phyloP scores from a whole-genome alignment of 805 yeast genomes.

The Metschnikowia arizonensis region DNA sequence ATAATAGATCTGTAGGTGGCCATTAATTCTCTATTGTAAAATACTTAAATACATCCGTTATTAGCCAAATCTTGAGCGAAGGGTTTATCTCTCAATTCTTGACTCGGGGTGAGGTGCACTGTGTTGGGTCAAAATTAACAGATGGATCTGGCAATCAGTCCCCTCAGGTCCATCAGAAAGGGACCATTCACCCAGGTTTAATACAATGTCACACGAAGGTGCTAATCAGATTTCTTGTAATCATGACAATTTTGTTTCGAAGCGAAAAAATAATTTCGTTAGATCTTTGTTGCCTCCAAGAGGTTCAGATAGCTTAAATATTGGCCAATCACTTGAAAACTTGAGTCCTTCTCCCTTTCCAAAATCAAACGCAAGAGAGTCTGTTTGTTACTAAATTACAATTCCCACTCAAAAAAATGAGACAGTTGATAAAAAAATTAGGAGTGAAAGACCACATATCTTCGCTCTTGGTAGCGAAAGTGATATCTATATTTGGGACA shows the following conservation, averaged over 20 bases:
- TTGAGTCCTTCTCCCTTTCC: no score
- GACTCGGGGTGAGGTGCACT: slow-evolving; percentile 53
- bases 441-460: slow-evolving; percentile 65
- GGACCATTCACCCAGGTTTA: background rate
- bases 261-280: background rate
- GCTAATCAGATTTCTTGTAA: background rate
- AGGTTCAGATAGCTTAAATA: no score
- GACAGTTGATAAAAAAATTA: no score
- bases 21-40: slow-evolving; percentile 34
- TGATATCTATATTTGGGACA: slow-evolving; percentile 62
- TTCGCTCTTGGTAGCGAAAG: slow-evolving; percentile 52
- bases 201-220: background rate
- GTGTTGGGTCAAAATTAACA: slow-evolving; percentile 39
- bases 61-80: slow-evolving; percentile 53
- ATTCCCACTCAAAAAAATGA: slow-evolving; percentile 15
- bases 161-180: background rate
- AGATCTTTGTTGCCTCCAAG: slow-evolving; percentile 9
- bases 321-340: no score
- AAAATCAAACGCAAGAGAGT: no score
- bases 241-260: background rate
- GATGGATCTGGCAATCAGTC: background rate
- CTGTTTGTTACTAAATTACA: background rate
- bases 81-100: slow-evolving; percentile 63
- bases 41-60: slow-evolving; percentile 29
- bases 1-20: no score